phyloP scores from a whole-genome alignment of 805 yeast species.

The Candida corydali region DNA sequence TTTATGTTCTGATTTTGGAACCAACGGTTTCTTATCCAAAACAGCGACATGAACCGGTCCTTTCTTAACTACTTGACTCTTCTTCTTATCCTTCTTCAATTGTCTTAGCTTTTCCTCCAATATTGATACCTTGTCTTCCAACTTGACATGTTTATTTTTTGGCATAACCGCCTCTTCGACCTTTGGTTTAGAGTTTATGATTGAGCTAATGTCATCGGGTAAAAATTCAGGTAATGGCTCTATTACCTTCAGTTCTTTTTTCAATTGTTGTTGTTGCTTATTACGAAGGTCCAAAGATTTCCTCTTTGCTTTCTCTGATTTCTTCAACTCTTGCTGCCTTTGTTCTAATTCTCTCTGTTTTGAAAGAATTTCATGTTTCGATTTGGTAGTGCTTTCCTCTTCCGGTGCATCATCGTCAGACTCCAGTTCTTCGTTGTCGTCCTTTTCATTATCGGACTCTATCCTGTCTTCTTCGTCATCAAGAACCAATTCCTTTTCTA shows the following conservation, averaged over 20 bases:
- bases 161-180: slow-evolving; percentile 7
- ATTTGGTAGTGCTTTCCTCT: slow-evolving; percentile 33
- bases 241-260: slow-evolving; percentile 11
- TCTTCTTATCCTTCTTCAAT: slow-evolving; percentile 15
- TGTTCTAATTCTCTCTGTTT: slow-evolving; percentile 21
- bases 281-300: slow-evolving; percentile 29
- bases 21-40: slow-evolving; percentile 19
- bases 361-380: slow-evolving; percentile 21
- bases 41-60: slow-evolving; percentile 41
- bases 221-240: slow-evolving; percentile 35
- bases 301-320: slow-evolving; percentile 31
- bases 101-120: slow-evolving; percentile 30
- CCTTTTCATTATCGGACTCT: slow-evolving; percentile 10
- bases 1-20: slow-evolving; percentile 33
- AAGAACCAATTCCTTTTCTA: slow-evolving; percentile 10
- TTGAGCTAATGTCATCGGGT: slow-evolving; percentile 34
- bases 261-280: slow-evolving; percentile 32
- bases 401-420: slow-evolving; percentile 39
- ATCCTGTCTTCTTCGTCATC: slow-evolving; percentile 6
- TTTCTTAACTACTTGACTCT: slow-evolving; percentile 21
- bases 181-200: neutral
- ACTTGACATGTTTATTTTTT: slow-evolving; percentile 26
- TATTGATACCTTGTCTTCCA: slow-evolving; percentile 25
- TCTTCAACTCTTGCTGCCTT: slow-evolving; percentile 19
- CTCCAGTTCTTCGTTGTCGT: slow-evolving; percentile 16